Evolutionary conservation across 331 rosid genomes (phyloP).

Genomic region (Cydonia oblonga): DNA sequence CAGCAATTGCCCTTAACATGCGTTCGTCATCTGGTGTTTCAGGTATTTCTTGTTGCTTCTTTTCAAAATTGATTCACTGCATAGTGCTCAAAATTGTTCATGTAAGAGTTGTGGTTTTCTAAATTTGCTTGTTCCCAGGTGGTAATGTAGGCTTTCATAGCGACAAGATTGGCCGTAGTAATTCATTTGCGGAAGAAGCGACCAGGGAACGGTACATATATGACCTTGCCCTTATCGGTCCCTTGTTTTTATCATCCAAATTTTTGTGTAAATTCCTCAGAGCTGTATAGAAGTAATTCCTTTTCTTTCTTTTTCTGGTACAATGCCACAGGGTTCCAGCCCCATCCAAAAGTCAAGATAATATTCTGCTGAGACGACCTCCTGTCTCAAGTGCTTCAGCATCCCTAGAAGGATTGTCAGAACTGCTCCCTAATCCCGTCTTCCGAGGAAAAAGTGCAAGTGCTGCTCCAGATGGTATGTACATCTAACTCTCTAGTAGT

Average conservation of each 20-base stretch:
- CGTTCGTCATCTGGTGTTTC: conserved; percentile 26
- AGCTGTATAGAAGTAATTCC: background rate
- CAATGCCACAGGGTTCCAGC: conserved; percentile 22
- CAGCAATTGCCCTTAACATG: conserved; percentile 23
- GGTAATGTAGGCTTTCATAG: conserved; percentile 26
- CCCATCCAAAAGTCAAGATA: conserved; percentile 31
- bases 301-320: background rate
- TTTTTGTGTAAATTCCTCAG: background rate
- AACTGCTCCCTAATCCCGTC: conserved; percentile 24
- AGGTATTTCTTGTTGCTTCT: conserved; percentile 13
- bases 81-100: background rate
- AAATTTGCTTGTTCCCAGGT: conserved; percentile 8
- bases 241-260: background rate
- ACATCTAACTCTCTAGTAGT: background rate
- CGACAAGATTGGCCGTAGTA: conserved; percentile 20
- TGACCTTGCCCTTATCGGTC: background rate
- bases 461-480: conserved; percentile 29
- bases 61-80: background rate
- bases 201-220: conserved; percentile 25
- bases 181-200: conserved; percentile 27
- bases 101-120: background rate
- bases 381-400: conserved; percentile 27
- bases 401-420: conserved; percentile 43
- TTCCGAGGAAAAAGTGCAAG: conserved; percentile 20
- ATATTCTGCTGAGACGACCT: conserved; percentile 40